Base-by-base conservation (phyloP, 2,329 filamentous ascomycete genomes). In the Paecilomyces variotii region DNA sequence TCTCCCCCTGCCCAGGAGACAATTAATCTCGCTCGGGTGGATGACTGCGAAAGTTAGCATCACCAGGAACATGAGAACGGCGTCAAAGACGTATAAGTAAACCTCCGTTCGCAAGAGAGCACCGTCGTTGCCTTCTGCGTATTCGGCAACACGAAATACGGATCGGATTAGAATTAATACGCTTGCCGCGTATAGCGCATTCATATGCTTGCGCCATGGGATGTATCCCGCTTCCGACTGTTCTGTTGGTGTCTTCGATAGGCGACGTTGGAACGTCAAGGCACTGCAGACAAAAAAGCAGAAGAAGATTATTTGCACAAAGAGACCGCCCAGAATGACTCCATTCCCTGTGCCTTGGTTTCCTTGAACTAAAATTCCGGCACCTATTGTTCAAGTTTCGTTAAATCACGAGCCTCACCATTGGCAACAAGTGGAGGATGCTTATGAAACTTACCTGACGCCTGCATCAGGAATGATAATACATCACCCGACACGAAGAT, bases 171-270 rank as follows among this genome's bases (percentile, higher is more conserved):
- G 26, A 50, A 67, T 64, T 30, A 67, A 54, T 2, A 53, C 27
- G 39, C 64, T 65, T 10, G 57, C 57, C 1, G 62, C 35, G 60
- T 58, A 60, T 57, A 71, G 50, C 1, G 67, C 70, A 51, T 68
- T 66, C 56, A 79, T 67, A 28, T 78, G 67, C 9, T 58, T 63
- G 28, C 66, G 69, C 77, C 77, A 79, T 30, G 57, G 56, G 19
- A 68, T 50, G 0, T 24, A 24, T 3, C 55, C 54, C 27, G 73
- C 35, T 3, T 63, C 60, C 0, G 70, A 67, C 0, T 59, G 59
- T 34, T 60, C 54, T 32, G 71, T 74, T 0, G 75, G 74, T 3
- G 61, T 50, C 5, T 62, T 66, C 0, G 54, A 52, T 75, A 71
- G 59, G n/a, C 68, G 69, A 1, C 39, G 14, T 45, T 70, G 65